Evolutionary conservation across 805 yeast genomes (phyloP).

Genomic region (Lachancea lanzarotensis): DNA sequence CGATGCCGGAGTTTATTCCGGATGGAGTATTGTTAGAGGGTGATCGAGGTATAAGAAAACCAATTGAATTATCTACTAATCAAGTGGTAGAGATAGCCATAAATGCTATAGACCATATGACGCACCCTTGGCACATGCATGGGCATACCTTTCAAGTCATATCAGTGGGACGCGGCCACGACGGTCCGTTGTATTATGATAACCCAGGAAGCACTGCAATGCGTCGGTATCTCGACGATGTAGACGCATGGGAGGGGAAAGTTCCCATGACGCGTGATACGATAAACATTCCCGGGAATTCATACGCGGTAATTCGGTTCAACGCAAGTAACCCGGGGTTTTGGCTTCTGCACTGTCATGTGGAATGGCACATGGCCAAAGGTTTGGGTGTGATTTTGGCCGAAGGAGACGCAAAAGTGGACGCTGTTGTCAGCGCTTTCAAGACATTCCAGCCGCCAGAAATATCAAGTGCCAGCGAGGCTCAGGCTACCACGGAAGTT

Average conservation of each 20-base stretch:
- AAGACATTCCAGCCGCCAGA: not conserved
- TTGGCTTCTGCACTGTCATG: constrained; percentile 78
- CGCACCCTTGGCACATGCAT: constrained; percentile 60
- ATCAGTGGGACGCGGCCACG: constrained; percentile 40
- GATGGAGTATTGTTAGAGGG: constrained; percentile 20
- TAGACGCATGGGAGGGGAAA: constrained; percentile 20
- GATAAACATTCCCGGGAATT: constrained; percentile 51
- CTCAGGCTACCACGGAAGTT: not conserved
- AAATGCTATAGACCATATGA: constrained; percentile 60
- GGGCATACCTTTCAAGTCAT: constrained; percentile 53
- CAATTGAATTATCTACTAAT: constrained; percentile 43
- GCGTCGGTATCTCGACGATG: constrained; percentile 22
- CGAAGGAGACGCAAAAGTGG: constrained; percentile 26
- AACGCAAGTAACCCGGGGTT: constrained; percentile 65
- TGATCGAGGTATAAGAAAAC: constrained; percentile 19
- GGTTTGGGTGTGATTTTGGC: constrained; percentile 48
- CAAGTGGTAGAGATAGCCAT: constrained; percentile 55
- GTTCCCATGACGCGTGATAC: constrained; percentile 58
- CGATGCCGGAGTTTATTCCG: constrained; percentile 47
- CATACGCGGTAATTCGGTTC: constrained; percentile 52
- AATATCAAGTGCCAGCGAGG: not conserved
- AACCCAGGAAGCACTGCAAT: constrained; percentile 40
- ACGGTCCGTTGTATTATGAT: constrained; percentile 32
- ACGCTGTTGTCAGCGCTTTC: constrained; percentile 1
- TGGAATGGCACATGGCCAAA: constrained; percentile 65